phyloP scores from a whole-genome alignment of 2,329 filamentous ascomycete species.

The Colletotrichum lindemuthianum region DNA sequence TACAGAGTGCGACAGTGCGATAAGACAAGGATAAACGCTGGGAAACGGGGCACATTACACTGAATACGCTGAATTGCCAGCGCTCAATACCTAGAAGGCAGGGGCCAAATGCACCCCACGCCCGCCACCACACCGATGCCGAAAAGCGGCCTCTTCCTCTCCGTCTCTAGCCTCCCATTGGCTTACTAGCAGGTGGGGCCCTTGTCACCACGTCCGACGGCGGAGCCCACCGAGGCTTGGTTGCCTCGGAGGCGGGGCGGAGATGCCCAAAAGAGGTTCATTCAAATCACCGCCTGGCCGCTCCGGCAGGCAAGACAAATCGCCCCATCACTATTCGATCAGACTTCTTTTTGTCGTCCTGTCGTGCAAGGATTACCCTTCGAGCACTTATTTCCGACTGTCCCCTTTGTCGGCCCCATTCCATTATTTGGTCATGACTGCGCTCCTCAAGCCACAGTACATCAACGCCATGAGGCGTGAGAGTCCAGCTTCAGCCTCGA shows the following conservation, averaged over 20 bases:
- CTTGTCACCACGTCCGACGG: neutral
- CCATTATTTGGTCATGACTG: neutral
- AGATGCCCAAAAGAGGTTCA: constrained; percentile 34
- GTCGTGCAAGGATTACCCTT: neutral
- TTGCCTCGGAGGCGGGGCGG: constrained; percentile 29
- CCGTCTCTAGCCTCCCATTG: constrained; percentile 3
- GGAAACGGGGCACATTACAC: too few species aligned
- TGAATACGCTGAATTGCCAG: too few species aligned
- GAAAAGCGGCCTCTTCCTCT: constrained; percentile 11
- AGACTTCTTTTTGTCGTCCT: neutral
- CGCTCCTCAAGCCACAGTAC: neutral
- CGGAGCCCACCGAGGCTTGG: constrained; percentile 7
- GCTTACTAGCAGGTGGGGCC: neutral
- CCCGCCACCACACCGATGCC: constrained; percentile 23
- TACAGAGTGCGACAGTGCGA: too few species aligned
- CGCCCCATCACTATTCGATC: neutral
- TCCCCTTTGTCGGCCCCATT: neutral
- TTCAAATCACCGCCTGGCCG: constrained; percentile 12
- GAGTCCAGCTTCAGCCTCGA: neutral
- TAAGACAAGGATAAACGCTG: too few species aligned
- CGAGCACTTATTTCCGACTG: neutral
- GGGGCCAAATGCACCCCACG: constrained; percentile 8
- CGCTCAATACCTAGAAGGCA: neutral
- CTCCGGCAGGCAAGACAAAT: constrained; percentile 24
- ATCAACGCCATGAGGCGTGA: too few species aligned